These are phyloP conservation scores for Allomyces macrogynus DNA, from an alignment of 192 early-diverging fungal species.

Conservation along the genomic window DNA sequence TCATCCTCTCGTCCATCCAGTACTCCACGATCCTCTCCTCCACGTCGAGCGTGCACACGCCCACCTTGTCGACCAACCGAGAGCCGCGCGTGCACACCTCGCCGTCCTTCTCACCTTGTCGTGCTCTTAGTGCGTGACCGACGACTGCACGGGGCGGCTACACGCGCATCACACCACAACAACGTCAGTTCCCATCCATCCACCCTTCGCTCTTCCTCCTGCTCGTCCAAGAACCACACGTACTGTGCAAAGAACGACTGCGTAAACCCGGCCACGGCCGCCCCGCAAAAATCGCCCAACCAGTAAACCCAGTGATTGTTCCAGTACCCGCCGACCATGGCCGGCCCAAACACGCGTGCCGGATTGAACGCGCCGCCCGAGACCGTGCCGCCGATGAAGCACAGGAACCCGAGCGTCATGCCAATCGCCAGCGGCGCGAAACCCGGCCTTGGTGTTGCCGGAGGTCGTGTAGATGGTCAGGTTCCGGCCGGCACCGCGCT, in stretches of 20 bases:
- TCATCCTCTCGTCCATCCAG: too few relatives aligned
- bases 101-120: too few relatives aligned
- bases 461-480: slow-evolving; percentile 43
- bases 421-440: slow-evolving; percentile 40
- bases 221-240: too few relatives aligned
- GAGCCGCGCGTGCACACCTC: too few relatives aligned
- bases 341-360: slow-evolving; percentile 28
- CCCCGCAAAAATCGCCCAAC: slow-evolving; percentile 32
- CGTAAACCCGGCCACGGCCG: slow-evolving; percentile 26
- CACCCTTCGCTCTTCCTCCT: too few relatives aligned
- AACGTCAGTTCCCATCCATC: too few relatives aligned
- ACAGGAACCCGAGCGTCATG: slow-evolving; percentile 30
- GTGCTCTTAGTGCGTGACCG: too few relatives aligned
- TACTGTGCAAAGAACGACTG: slow-evolving; percentile 29
- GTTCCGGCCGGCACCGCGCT: slow-evolving; percentile 17
- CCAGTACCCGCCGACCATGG: slow-evolving; percentile 18
- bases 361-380: slow-evolving; percentile 42
- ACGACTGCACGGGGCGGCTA: too few relatives aligned
- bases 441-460: slow-evolving; percentile 42
- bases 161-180: too few relatives aligned
- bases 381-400: slow-evolving; percentile 30
- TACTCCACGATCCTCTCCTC: too few relatives aligned
- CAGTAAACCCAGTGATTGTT: slow-evolving; percentile 35
- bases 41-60: too few relatives aligned
- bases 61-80: too few relatives aligned